Evolutionary conservation across 805 yeast genomes (phyloP).

Genomic region (Metschnikowia vanudenii): DNA sequence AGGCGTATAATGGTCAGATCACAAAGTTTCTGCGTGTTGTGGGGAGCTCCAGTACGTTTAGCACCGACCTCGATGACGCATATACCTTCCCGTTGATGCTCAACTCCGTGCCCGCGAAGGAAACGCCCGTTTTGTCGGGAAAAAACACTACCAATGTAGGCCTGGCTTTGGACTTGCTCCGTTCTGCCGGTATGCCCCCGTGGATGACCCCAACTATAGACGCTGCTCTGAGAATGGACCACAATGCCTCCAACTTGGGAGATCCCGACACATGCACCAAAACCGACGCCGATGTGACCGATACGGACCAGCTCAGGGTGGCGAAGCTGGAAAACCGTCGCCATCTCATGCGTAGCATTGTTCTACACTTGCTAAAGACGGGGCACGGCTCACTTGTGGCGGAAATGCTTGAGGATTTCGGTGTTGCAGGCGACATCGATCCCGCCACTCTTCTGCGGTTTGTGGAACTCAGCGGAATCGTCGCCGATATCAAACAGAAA

Average conservation of each 20-base stretch:
- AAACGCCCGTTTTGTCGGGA: background rate
- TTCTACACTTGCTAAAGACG: constrained; percentile 38
- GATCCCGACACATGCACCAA: background rate
- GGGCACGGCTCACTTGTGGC: constrained; percentile 39
- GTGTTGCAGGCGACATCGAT: constrained; percentile 23
- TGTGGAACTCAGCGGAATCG: constrained; percentile 30
- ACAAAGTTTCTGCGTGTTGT: constrained; percentile 36
- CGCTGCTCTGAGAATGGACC: too few species aligned
- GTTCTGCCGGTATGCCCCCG: too few species aligned
- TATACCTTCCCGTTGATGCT: constrained; percentile 39
- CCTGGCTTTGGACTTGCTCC: too few species aligned
- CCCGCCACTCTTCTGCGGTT: constrained; percentile 27
- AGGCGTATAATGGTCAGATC: constrained; percentile 35
- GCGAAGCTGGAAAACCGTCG: constrained; percentile 27
- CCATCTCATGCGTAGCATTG: constrained; percentile 36
- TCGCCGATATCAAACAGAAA: constrained; percentile 29
- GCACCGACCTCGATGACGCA: constrained; percentile 39
- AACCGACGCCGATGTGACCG: too few species aligned
- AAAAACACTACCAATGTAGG: too few species aligned
- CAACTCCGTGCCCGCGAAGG: constrained; percentile 25
- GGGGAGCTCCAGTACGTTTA: constrained; percentile 27
- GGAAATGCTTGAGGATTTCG: constrained; percentile 27
- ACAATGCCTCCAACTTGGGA: too few species aligned
- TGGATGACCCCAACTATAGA: too few species aligned
- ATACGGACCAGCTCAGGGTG: background rate